phyloP scores from a whole-genome alignment of 2,329 filamentous ascomycete species.

The Aspergillus chevalieri region DNA sequence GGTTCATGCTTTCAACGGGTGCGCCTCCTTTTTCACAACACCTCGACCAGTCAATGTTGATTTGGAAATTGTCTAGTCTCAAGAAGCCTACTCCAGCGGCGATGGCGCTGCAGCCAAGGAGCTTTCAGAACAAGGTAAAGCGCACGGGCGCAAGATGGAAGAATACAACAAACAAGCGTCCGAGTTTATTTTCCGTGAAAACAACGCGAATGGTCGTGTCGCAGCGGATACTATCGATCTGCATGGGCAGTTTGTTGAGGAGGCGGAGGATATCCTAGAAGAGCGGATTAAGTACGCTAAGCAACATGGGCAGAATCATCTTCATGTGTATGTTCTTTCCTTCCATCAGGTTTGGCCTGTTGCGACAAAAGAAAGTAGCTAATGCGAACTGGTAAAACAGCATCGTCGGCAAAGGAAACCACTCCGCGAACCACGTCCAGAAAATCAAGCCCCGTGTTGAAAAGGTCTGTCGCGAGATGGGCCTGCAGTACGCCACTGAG shows the following conservation, averaged over 20 bases:
- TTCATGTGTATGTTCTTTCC: constrained; percentile 62
- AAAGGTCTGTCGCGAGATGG: constrained; percentile 73
- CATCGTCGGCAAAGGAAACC: constrained; percentile 93
- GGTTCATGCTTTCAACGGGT: constrained; percentile 69
- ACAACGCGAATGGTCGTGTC: constrained; percentile 73
- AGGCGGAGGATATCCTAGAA: constrained; percentile 86
- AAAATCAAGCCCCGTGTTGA: constrained; percentile 96
- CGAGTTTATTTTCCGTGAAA: constrained; percentile 91
- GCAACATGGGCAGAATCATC: constrained; percentile 66
- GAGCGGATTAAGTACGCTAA: constrained; percentile 75
- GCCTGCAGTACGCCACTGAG: constrained; percentile 77
- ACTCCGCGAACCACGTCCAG: constrained; percentile 73
- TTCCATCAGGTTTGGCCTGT: not conserved
- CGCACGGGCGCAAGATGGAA: constrained; percentile 76
- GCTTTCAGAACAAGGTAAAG: constrained; percentile 77
- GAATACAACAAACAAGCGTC: constrained; percentile 85
- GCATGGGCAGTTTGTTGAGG: constrained; percentile 89
- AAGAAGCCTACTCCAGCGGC: constrained; percentile 74
- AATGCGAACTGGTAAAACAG: constrained; percentile 22
- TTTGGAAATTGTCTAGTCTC: constrained; percentile 46
- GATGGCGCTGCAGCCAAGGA: constrained; percentile 79
- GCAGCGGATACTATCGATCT: constrained; percentile 81
- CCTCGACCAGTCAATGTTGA: too few species aligned
- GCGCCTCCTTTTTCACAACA: constrained; percentile 11
- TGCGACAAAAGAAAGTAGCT: not conserved